Base-by-base conservation (phyloP, 345 rosid genomes). In the Eucalyptus regnans region DNA sequence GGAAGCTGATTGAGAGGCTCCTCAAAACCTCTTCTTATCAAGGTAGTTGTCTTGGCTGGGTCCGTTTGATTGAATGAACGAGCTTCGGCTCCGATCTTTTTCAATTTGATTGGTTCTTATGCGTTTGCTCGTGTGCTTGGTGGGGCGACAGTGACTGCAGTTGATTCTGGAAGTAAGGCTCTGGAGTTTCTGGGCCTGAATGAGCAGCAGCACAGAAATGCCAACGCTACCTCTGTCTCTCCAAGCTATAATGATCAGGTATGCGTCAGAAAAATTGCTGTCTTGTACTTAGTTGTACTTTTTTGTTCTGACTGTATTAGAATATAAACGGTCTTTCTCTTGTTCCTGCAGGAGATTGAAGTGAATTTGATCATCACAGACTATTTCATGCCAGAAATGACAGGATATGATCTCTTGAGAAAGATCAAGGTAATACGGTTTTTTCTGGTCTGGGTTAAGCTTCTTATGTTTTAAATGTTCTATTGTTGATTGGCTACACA, bases 331-430 rank as follows among this genome's bases (percentile, higher is more conserved):
- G 48, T 60, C 33, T n/a, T 22, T 17, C 18, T 7, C 44, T 41
- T 68, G 43, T 68, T 88, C 33, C 20, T 85, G 87, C 90, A 87
- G 52, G 95, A 94, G 33, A 54, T 93, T 25, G 93, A 93, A 92
- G 94, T 98, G 7, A 95, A 94, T 92, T 90, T 98, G 90, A 97
- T 98, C 86, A 96, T 98, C 46, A 98, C 99, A 71, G 99, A 98
- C 92, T 98, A 98, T 64, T 96, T 97, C 86, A 98, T 97, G 99
- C 99, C 99, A 29, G 99, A 97, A 22, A 97, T 97, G 98, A 95
- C 98, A 14, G 99, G 99, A 89, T 96, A 96, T 89, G 99, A 98
- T 94, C 97, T 98, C 17, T 94, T 98, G 18, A 95, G 94, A 91
- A 97, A 90, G 90, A 93, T 98, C 54, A 98, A 97, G 97, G 98